phyloP scores from a whole-genome alignment of 2,329 filamentous ascomycete genomes.

The Mariannaea sp. region DNA sequence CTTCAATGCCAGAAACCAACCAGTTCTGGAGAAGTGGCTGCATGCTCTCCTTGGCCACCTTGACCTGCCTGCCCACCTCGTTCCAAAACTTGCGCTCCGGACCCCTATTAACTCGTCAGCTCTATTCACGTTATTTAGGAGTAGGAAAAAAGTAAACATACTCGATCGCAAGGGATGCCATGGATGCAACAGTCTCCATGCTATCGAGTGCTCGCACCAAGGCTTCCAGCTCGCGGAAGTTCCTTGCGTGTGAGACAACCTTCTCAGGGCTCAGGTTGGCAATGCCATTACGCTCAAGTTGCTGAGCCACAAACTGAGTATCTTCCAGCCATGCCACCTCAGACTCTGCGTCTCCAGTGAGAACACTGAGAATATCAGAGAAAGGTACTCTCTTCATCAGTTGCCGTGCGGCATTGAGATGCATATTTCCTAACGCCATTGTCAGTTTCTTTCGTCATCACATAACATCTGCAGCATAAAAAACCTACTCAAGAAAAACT shows the following conservation, averaged over 20 bases:
- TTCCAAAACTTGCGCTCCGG: conserved; percentile 57
- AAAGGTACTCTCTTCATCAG: conserved; percentile 58
- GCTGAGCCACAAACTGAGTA: conserved; percentile 46
- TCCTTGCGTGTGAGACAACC: conserved; percentile 60
- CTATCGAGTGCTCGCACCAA: conserved; percentile 68
- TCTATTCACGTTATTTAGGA: background rate
- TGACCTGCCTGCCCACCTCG: conserved; percentile 59
- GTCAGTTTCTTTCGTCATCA: conserved; percentile 16
- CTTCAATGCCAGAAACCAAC: conserved; percentile 60
- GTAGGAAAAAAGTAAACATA: conserved; percentile 47
- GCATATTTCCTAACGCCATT: conserved; percentile 49
- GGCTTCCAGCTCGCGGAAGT: conserved; percentile 70
- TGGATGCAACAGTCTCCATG: conserved; percentile 68
- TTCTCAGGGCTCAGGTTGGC: conserved; percentile 46
- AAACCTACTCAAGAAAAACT: conserved; percentile 74
- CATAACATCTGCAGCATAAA: background rate
- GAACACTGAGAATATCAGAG: conserved; percentile 51
- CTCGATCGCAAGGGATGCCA: conserved; percentile 58
- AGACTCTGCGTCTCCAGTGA: conserved; percentile 44
- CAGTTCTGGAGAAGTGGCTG: conserved; percentile 67
- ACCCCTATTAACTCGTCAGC: conserved; percentile 42
- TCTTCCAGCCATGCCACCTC: conserved; percentile 48
- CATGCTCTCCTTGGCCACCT: conserved; percentile 60
- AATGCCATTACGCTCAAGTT: conserved; percentile 44
- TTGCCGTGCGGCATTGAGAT: conserved; percentile 59